Conservation (phyloP, 768 basidiomycete species). For the Leucogyrophana mollusca region DNA sequence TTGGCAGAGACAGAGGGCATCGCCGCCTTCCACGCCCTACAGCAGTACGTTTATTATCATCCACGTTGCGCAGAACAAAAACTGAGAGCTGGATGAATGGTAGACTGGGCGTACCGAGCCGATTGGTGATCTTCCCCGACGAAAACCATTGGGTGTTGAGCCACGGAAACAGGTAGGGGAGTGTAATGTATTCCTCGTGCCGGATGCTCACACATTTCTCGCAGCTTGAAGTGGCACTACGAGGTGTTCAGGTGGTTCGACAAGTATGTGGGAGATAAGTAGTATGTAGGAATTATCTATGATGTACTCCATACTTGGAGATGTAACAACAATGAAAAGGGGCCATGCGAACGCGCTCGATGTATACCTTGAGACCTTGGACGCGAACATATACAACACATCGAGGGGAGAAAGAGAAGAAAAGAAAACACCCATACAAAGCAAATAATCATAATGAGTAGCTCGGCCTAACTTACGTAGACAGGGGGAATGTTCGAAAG, state of each 20-base stretch:
- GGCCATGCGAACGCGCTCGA: too few species aligned
- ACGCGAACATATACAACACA: not conserved
- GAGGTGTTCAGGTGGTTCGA: constrained; percentile 94
- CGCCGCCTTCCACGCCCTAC: constrained; percentile 80
- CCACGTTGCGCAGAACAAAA: not conserved
- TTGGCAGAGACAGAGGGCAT: constrained; percentile 85
- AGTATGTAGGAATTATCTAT: constrained; percentile 3
- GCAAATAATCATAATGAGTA: not conserved
- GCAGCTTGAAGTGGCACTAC: constrained; percentile 89
- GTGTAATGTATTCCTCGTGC: constrained; percentile 10
- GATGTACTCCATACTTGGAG: not conserved
- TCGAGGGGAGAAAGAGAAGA: not conserved
- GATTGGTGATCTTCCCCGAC: constrained; percentile 81
- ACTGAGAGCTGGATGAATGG: constrained; percentile 6
- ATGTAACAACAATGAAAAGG: too few species aligned
- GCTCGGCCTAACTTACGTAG: too few species aligned
- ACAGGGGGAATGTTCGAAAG: too few species aligned
- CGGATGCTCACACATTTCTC: not conserved
- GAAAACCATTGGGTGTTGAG: constrained; percentile 94
- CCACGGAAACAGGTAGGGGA: constrained; percentile 64
- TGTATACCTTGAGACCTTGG: too few species aligned
- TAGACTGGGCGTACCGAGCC: constrained; percentile 70
- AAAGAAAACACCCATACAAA: not conserved
- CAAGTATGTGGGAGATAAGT: constrained; percentile 48
- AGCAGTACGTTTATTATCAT: constrained; percentile 56